phyloP scores from a whole-genome alignment of 2,329 filamentous ascomycete genomes.

The Diaporthe nobilis region DNA sequence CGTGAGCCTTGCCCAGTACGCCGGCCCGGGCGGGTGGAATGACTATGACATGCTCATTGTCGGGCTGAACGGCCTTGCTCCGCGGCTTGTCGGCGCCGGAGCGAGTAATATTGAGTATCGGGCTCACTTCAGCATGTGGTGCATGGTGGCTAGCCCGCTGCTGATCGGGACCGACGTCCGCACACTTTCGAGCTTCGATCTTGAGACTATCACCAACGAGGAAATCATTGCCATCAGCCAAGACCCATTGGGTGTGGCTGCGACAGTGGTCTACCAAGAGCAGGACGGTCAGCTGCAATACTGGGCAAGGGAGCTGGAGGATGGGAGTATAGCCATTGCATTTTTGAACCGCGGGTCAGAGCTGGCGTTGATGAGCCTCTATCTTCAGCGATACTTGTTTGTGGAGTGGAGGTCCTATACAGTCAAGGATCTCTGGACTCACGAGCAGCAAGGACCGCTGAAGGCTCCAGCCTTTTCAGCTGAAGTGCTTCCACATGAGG shows the following conservation, averaged over 20 bases:
- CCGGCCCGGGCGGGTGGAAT: conserved; percentile 36
- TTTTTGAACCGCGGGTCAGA: conserved; percentile 37
- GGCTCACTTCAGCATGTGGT: conserved; percentile 35
- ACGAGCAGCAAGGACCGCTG: conserved; percentile 26
- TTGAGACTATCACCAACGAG: conserved; percentile 35
- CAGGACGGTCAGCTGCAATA: conserved; percentile 31
- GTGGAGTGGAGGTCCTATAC: conserved; percentile 38
- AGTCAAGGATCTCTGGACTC: conserved; percentile 36
- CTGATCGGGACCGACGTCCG: conserved; percentile 31
- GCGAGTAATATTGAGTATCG: conserved; percentile 38
- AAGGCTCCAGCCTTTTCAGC: conserved; percentile 33
- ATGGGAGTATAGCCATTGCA: conserved; percentile 30
- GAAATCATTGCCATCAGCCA: conserved; percentile 38
- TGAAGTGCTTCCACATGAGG: conserved; percentile 38
- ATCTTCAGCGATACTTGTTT: conserved; percentile 28
- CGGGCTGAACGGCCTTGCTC: conserved; percentile 33
- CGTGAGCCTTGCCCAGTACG: conserved; percentile 20
- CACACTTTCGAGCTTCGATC: conserved; percentile 25
- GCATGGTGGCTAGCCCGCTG: conserved; percentile 34
- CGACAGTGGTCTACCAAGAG: conserved; percentile 29
- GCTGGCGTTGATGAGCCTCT: conserved; percentile 24
- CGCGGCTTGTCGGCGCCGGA: conserved; percentile 27
- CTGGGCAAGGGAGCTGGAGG: conserved; percentile 29
- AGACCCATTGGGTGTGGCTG: conserved; percentile 17
- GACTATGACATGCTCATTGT: conserved; percentile 40